Conservation (phyloP, 202 grass and related monocot species). For the Panicum hallii region DNA sequence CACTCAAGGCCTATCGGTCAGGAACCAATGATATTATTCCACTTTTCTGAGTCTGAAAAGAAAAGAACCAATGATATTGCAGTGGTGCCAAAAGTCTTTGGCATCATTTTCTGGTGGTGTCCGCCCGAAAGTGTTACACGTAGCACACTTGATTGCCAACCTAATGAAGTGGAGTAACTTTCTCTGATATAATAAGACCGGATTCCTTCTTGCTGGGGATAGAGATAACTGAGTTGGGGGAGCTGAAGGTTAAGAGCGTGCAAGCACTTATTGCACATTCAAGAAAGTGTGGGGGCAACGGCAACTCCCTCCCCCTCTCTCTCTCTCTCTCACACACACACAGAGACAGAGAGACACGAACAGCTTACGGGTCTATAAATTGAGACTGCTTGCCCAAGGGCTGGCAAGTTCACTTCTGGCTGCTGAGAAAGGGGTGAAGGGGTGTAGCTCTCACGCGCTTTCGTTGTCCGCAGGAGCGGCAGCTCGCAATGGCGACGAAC, state of each 20-base stretch:
- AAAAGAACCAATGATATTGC: neutral
- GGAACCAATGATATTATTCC: too few species aligned
- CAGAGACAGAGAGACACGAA: too few species aligned
- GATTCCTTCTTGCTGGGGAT: neutral
- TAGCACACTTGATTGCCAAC: conserved; percentile 5
- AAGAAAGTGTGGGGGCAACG: too few species aligned
- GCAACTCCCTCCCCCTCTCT: neutral
- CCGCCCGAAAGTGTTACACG: neutral
- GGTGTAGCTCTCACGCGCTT: neutral
- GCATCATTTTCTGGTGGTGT: neutral
- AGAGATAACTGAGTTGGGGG: neutral
- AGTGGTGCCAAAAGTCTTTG: neutral
- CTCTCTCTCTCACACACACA: neutral
- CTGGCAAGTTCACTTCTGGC: neutral
- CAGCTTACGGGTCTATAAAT: conserved; percentile 21
- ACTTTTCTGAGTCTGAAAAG: too few species aligned
- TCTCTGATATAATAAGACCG: neutral
- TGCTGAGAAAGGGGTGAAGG: neutral
- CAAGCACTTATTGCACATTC: neutral
- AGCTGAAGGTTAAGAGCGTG: neutral
- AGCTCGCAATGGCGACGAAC: conserved; percentile 72
- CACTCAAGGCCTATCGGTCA: too few species aligned
- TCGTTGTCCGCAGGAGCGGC: neutral
- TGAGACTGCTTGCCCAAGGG: neutral
- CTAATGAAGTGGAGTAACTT: conserved; percentile 14